Evolutionary conservation across 352 stramenopile genomes (phyloP), one percentile per base, ranked within the genome.

Genomic region (Globisporangium perplexum): DNA sequence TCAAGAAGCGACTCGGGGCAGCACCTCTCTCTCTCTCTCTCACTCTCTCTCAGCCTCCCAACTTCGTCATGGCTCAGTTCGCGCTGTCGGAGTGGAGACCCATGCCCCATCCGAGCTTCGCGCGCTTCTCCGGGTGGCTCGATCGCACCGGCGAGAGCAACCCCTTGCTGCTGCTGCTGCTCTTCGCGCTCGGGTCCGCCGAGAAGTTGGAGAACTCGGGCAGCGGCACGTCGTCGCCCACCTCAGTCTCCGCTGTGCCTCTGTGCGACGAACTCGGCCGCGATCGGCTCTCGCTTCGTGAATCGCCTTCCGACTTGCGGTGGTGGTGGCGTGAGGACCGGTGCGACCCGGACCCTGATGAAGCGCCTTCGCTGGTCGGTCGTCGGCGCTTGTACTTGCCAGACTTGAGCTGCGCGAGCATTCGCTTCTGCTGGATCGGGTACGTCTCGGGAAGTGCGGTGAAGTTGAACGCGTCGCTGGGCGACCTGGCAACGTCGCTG

Each of bases 61-160:
- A n/a, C n/a, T 22, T 23, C 18, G 4, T 50, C 33, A 4, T 11
- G 22, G 26, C 44, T 30, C 47, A 47, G 24, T 11, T 44, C 6
- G 57, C 15, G 22, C 41, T 53, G 17, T 58, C 51, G 18, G 57
- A 57, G 30, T 72, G 68, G 41, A 91, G 70, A 2, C 82, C 82
- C 82, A 92, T 92, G 26, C 82, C 82, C 82, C 82, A 92, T n/a
- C 64, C 82, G 10, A 92, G 68, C 64, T 88, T 92, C 12, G 55
- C 63, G 8, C 82, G 78, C 50, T 86, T 88, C 54, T 68, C 22
- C 43, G 28, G 23, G 31, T 22, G 45, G 22, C 28, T 11, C 10
- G 23, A 15, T 20, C 7, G 47, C 15, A 17, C 33, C 33, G 47
- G 30, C 41, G 24, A 48, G 20, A 47, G 35, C 18, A 1, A 36